Percentiles rank a stretch among this genome's conserved stretches.
Conservation (phyloP, 352 stramenopile species). For the Phytophthora pisi region DNA sequence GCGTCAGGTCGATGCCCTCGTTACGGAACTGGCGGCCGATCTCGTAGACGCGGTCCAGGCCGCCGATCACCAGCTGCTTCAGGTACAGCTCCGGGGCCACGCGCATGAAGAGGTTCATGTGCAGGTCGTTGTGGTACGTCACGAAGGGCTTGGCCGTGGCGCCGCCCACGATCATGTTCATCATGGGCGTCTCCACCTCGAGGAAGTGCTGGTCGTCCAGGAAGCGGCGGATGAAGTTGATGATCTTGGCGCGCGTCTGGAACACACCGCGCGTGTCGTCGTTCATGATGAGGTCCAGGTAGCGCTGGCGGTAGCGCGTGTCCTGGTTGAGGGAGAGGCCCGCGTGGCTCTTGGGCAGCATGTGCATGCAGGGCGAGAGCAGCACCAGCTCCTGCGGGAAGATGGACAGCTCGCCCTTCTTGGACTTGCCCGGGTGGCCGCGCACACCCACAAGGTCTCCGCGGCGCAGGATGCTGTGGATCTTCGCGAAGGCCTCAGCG, state of each 20-base stretch:
- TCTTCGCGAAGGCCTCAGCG: conserved; percentile 65
- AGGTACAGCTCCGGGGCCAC: conserved; percentile 98
- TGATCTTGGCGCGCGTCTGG: conserved; percentile 93
- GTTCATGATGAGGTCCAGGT: conserved; percentile 98
- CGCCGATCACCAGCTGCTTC: conserved; percentile 98
- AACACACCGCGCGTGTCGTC: conserved; percentile 94
- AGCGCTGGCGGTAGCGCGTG: conserved; percentile 91
- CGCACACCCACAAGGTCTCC: conserved; percentile 97
- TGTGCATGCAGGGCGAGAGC: conserved; percentile 87
- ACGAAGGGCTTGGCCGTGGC: conserved; percentile 98
- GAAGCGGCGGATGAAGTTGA: conserved; percentile 92
- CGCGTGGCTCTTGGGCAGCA: conserved; percentile 79
- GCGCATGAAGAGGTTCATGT: conserved; percentile 97
- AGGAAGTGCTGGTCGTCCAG: conserved; percentile 96
- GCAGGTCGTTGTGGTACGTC: conserved; percentile 97
- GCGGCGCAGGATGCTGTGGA: conserved; percentile 92
- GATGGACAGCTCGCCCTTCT: conserved; percentile 98
- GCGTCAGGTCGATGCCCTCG: conserved; percentile 97
- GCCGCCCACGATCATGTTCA: conserved; percentile 95
- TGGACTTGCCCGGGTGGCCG: conserved; percentile 96
- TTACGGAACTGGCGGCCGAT: conserved; percentile 99
- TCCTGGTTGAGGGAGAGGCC: conserved; percentile 76
- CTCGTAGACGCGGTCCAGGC: conserved; percentile 98
- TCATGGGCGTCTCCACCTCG: conserved; percentile 98
- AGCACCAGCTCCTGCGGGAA: conserved; percentile 90